A percentile compares a stretch with the other conserved stretches of the same genome.
These are phyloP conservation scores for Saturnispora galanensis DNA, from an alignment of 805 yeast species.

Conservation along the genomic window DNA sequence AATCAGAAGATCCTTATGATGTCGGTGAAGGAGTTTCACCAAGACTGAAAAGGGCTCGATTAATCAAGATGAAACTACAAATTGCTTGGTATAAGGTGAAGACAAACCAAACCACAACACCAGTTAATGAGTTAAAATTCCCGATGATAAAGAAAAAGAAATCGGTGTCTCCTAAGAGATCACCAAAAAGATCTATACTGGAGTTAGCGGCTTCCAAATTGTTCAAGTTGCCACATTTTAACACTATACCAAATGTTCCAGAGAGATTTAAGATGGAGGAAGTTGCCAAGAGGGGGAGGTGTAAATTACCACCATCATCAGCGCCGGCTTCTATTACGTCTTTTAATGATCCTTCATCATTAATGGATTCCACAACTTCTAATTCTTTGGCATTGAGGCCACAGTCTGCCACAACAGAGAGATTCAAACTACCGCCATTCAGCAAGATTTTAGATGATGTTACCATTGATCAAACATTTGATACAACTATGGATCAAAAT, in stretches of 20 bases:
- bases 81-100: conserved; percentile 43
- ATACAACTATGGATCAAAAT: conserved; percentile 7
- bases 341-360: conserved; percentile 2
- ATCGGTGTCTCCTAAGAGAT: not conserved
- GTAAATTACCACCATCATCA: conserved; percentile 5
- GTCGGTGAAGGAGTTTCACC: conserved; percentile 15
- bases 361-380: not conserved
- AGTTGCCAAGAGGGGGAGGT: not conserved
- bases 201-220: conserved; percentile 5
- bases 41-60: conserved; percentile 28
- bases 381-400: conserved; percentile 1
- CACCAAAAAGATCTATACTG: conserved; percentile 2
- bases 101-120: conserved; percentile 35
- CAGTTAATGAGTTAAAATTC: conserved; percentile 25
- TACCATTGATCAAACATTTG: conserved; percentile 1
- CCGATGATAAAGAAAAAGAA: conserved; percentile 1
- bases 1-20: conserved; percentile 2
- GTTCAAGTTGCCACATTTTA: not conserved
- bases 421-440: conserved; percentile 23
- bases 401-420: conserved; percentile 1
- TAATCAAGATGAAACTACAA: conserved; percentile 37
- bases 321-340: conserved; percentile 17
- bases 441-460: conserved; percentile 14
- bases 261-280: conserved; percentile 3
- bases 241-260: not conserved